Evolutionary conservation across 768 basidiomycete species (phyloP), one percentile per base, ranked within the genome.

Genomic region (Mycena rebaudengoi): DNA sequence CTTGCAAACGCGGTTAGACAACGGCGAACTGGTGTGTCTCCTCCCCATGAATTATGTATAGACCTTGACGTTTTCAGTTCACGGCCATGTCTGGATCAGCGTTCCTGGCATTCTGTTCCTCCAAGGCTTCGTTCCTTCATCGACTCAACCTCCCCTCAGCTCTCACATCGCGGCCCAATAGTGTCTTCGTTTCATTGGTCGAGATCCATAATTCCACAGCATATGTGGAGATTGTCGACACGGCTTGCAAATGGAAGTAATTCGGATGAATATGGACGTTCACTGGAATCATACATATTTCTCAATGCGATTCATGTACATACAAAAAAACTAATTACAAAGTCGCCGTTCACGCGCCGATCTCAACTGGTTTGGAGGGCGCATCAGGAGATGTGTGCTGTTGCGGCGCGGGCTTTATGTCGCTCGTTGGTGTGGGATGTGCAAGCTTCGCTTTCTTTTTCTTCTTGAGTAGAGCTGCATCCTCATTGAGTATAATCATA

Each of bases 381-480:
- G 14, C 35, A 16, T 23, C 41, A 7, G 40, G 21, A 50, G 55
- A 21, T 21, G 13, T 49, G 13, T 54, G n/a, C n/a, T n/a, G n/a
- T n/a, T n/a, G n/a, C n/a, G n/a, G n/a, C n/a, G n/a, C 51, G 26
- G 57, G 41, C 18, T 49, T 4, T 13, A 28, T 16, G 25, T 35
- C 51, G 32, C 37, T 55, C 5, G 26, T 21, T 39, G 56, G 26
- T 25, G 40, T 16, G n/a, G 61, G 69, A 51, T 77, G 78, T 0
- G 78, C 68, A 25, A 79, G 73, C 77, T 88, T 91, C 7, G 83
- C 80, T 73, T 91, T 92, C 78, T 91, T 93, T 72, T 85, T 88
- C 78, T 91, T 91, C 82, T 91, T 92, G 49, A 90, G 75, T 65
- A 92, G 75, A 29, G 85, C 91, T 92, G 60, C 11, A n/a, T 64